These are phyloP conservation scores for Catunica adiposa DNA, from an alignment of 2,329 filamentous ascomycete species.

Conservation along the genomic window DNA sequence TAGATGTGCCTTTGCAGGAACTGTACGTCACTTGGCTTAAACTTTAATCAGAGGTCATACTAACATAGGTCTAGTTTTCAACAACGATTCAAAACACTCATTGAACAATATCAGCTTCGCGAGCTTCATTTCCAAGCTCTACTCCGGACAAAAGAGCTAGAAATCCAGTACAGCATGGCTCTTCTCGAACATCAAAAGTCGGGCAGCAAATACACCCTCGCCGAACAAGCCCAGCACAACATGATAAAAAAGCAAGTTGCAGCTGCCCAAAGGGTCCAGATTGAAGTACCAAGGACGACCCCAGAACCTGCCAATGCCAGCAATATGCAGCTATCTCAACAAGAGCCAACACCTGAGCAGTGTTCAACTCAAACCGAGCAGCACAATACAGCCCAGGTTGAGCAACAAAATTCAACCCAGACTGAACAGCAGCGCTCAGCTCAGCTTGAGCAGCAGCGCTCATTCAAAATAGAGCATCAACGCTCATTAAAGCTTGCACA, in stretches of 20 bases:
- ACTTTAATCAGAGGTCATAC: background rate
- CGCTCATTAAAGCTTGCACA: too few relatives aligned
- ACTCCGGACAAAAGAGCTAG: slow-evolving; percentile 85
- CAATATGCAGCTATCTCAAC: background rate
- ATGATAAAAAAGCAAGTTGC: too few relatives aligned
- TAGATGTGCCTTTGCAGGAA: slow-evolving; percentile 80
- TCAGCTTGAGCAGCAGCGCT: background rate
- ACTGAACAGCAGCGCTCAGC: background rate
- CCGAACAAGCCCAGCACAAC: background rate
- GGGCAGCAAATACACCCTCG: background rate
- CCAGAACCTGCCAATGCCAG: too few relatives aligned
- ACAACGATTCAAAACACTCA: slow-evolving; percentile 78
- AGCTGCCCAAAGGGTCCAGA: background rate
- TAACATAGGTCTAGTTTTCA: slow-evolving; percentile 43
- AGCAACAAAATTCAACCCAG: too few relatives aligned
- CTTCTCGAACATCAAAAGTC: slow-evolving; percentile 74
- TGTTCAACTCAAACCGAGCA: background rate
- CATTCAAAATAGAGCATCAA: too few relatives aligned
- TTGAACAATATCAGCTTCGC: slow-evolving; percentile 90
- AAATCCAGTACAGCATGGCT: slow-evolving; percentile 81
- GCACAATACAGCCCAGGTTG: too few relatives aligned
- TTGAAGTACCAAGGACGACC: background rate
- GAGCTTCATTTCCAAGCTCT: slow-evolving; percentile 87
- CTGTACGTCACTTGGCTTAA: slow-evolving; percentile 43
- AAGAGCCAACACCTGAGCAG: background rate